Percentiles rank a stretch among this genome's conserved stretches.
phyloP scores from a whole-genome alignment of 1,284 basidiomycete genomes.

The Dichomitus squalens region DNA sequence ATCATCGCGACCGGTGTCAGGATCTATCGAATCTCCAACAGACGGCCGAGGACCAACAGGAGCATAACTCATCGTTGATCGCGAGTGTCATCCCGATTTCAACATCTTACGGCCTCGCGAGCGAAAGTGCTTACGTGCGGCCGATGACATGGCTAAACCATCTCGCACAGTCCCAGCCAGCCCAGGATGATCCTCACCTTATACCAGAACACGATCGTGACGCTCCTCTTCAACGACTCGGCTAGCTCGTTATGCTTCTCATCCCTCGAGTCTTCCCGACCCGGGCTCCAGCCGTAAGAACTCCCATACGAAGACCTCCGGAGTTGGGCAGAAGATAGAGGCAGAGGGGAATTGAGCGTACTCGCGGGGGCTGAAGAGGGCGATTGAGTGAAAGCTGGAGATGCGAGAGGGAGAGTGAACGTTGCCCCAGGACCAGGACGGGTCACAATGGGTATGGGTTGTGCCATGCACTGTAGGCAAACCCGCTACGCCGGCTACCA shows the following conservation, averaged over 20 bases:
- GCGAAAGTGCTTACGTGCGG: no score
- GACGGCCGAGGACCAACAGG: no score
- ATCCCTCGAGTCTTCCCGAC: background rate
- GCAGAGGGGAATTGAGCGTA: constrained; percentile 13
- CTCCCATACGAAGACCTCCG: constrained; percentile 5
- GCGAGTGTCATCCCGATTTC: no score
- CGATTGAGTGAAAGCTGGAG: constrained; percentile 4
- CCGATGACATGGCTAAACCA: background rate
- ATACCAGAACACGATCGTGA: constrained; percentile 71
- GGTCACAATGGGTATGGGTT: constrained; percentile 10
- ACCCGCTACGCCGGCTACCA: no score
- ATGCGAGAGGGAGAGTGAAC: constrained; percentile 13
- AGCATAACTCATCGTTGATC: no score
- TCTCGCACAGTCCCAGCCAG: background rate
- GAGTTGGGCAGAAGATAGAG: background rate
- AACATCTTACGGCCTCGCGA: no score
- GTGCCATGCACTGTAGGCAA: constrained; percentile 6
- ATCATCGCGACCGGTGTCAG: no score
- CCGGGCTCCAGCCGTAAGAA: background rate
- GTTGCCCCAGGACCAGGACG: constrained; percentile 5
- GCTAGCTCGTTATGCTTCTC: constrained; percentile 27
- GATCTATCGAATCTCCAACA: no score
- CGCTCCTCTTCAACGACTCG: constrained; percentile 41
- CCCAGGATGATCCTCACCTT: constrained; percentile 43
- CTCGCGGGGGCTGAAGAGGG: constrained; percentile 7